Conservation (phyloP, 1,139 yeast genomes). For the Saccharomyces hybrid region DNA sequence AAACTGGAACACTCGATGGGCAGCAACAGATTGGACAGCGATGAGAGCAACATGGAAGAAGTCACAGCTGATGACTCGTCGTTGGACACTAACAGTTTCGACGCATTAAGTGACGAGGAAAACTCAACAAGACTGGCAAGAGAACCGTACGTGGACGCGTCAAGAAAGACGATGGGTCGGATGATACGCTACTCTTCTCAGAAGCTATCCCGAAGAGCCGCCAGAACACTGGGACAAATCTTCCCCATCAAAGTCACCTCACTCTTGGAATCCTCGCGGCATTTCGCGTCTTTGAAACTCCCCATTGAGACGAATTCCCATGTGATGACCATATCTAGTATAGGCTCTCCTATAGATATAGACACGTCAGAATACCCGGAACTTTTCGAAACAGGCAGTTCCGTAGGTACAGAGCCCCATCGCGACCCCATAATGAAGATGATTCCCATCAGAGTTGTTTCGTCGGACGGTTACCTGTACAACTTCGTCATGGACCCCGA, state of each 20-base stretch:
- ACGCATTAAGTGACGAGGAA: slow-evolving; percentile 5
- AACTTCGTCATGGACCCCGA: slow-evolving; percentile 83
- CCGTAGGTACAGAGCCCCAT: neutral
- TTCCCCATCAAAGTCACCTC: slow-evolving; percentile 72
- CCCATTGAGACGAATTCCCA: slow-evolving; percentile 39
- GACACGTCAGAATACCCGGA: slow-evolving; percentile 20
- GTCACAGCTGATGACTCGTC: slow-evolving; percentile 23
- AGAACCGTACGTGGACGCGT: slow-evolving; percentile 64
- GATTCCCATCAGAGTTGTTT: slow-evolving; percentile 47
- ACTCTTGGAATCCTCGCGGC: slow-evolving; percentile 83
- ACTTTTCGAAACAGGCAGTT: slow-evolving; percentile 11
- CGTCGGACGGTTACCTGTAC: slow-evolving; percentile 80
- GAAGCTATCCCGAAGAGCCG: slow-evolving; percentile 56
- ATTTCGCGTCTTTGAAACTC: slow-evolving; percentile 85
- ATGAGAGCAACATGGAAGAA: slow-evolving; percentile 31
- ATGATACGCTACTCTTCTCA: slow-evolving; percentile 53
- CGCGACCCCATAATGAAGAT: slow-evolving; percentile 26
- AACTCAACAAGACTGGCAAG: slow-evolving; percentile 17
- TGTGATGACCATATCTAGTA: slow-evolving; percentile 15
- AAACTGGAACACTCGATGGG: slow-evolving; percentile 38
- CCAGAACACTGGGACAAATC: slow-evolving; percentile 81
- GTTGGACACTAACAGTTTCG: slow-evolving; percentile 9
- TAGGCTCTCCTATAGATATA: slow-evolving; percentile 17
- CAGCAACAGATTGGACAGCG: slow-evolving; percentile 7
- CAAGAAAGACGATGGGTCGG: slow-evolving; percentile 64